Base-by-base conservation (phyloP, 2,329 filamentous ascomycete genomes). In the Bisporella sp. region DNA sequence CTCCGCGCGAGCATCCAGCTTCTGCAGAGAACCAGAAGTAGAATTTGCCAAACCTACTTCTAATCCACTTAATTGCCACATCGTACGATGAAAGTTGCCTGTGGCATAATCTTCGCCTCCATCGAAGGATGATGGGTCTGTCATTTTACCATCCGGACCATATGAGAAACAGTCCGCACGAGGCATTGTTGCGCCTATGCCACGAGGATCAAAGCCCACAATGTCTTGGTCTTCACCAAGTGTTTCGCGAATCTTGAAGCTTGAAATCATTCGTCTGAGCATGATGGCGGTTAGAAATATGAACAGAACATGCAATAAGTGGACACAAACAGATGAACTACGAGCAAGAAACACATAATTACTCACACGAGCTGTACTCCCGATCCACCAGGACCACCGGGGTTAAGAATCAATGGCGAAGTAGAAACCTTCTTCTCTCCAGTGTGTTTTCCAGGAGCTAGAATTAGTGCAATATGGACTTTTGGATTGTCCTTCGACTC, bases 111-210 rank as follows among this genome's bases (percentile, higher is more conserved):
- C 56, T 39, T 61, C 57, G 6, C 55, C 52, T 7, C 42, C 21
- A 11, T 37, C 46, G 47, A 32, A 28, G 42, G 35, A 6, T 49
- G 47, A 75, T 63, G 58, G 30, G 28, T 45, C 9, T 35, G 33
- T 7, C n/a, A 5, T 7, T 6, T n/a, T 21, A 21, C 42, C 29
- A 28, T 50, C 46, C 13, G 31, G 39, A 12, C 56, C 41, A 71
- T 63, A 46, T 5, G 65, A 65, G 72, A 75, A 80, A 58, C 77
- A 80, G 46, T 78, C 73, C 11, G 77, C 64, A 21, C 73, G 64
- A 4, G 76, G 76, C 1, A 72, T 68, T 3, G 76, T 76, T 6
- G 71, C 67, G 4, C 75, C 75, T 29, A 79, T 69, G 64, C 73
- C 73, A 13, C 74, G 67, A 1, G 74, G 74, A 55, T 76, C 74